phyloP scores from a whole-genome alignment of 2,329 filamentous ascomycete genomes.

The Coniosporium tulheliwenetii region DNA sequence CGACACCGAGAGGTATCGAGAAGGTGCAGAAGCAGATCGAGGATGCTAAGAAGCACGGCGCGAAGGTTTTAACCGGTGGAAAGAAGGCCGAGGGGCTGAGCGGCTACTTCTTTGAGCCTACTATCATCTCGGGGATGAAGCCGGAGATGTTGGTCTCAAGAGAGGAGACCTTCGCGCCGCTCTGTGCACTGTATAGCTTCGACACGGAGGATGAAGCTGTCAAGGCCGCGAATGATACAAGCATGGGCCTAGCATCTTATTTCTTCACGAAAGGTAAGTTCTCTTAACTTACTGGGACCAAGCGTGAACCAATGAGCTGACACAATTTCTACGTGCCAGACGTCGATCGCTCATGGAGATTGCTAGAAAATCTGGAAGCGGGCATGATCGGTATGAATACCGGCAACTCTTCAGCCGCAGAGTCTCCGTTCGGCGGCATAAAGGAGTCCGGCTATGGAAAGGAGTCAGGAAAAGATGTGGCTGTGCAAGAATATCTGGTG shows the following conservation, averaged over 20 bases:
- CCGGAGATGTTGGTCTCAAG: constrained; percentile 38
- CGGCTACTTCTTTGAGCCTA: constrained; percentile 57
- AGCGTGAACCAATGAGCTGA: too few relatives aligned
- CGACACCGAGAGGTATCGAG: constrained; percentile 36
- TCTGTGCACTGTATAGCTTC: constrained; percentile 48
- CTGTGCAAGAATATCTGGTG: constrained; percentile 45
- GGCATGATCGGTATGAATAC: constrained; percentile 44
- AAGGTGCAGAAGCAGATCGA: constrained; percentile 45
- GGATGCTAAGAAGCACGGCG: constrained; percentile 48
- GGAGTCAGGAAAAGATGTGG: constrained; percentile 51
- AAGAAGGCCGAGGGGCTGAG: constrained; percentile 28
- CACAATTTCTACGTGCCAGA: constrained; percentile 15
- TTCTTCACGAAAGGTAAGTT: constrained; percentile 43
- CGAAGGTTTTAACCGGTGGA: constrained; percentile 46
- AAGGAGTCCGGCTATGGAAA: constrained; percentile 55
- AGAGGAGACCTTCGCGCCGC: constrained; percentile 52
- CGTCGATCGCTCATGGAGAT: constrained; percentile 47
- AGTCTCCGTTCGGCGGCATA: constrained; percentile 52
- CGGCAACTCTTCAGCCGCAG: constrained; percentile 49
- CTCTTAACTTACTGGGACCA: too few relatives aligned
- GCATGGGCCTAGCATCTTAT: constrained; percentile 51
- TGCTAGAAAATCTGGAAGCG: constrained; percentile 52
- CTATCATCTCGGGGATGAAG: constrained; percentile 44
- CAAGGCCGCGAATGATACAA: constrained; percentile 41
- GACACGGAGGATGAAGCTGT: constrained; percentile 51